Base-by-base conservation (phyloP, 495 filamentous ascomycete genomes). In the Daldinia grandis region DNA sequence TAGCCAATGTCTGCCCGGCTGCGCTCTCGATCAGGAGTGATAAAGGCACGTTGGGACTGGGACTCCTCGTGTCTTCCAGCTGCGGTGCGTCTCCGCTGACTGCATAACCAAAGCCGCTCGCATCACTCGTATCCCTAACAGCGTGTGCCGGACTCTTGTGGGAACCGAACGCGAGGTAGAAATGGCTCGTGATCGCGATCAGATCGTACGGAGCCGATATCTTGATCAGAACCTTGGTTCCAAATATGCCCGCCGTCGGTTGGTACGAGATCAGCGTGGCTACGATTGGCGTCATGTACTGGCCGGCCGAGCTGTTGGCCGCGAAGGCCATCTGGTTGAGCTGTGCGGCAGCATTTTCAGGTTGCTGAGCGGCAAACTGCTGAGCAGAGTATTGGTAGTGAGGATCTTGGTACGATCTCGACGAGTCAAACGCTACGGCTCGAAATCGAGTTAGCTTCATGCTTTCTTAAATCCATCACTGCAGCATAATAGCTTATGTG, bases 101-200 rank as follows among this genome's bases (percentile, higher is more conserved):
- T n/a, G 83, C 83, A 76, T 96, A 98, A 61, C 88, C 85, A 77
- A 88, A 91, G 42, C 76, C 83, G 61, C 80, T 83, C 40, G 82
- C 85, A 58, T 88, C 85, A 65, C 85, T 85, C 5, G 86, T 84
- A 10, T 90, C 78, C 73, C 89, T 90, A 25, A 84, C 81, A 8
- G 92, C 80, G 17, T 87, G 81, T 31, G 90, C 89, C 40, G 84
- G 81, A 78, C 88, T 90, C 78, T 87, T 85, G 71, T 89, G 86
- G 5, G 87, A 84, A 8, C 92, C 95, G 76, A 98, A 97, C 33
- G 89, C 87, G 25, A 98, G 79, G 68, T 83, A 88, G 67, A 92
- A 86, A 40, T 81, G 82, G 3, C 87, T 82, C 19, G 85, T 83
- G 71, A 90, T 82, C 19, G 89, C 79, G 25, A 78, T 62, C 49